phyloP scores from a whole-genome alignment of 1,284 basidiomycete species.

The Pascua sp. region DNA sequence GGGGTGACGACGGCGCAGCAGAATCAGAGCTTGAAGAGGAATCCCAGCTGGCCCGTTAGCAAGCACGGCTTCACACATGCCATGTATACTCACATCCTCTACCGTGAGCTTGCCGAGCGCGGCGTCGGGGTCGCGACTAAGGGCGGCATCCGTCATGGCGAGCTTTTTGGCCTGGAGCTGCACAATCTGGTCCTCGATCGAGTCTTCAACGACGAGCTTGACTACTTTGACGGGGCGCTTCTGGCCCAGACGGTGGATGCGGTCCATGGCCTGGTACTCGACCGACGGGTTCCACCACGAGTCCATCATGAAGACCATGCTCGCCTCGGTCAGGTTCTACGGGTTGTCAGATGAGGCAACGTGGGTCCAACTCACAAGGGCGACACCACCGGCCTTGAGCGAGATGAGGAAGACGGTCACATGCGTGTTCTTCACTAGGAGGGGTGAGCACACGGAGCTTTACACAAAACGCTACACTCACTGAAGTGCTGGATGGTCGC shows the following conservation, averaged over 20 bases:
- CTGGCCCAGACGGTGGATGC: slow-evolving; percentile 76
- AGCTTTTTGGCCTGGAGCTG: slow-evolving; percentile 72
- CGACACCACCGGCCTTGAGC: slow-evolving; percentile 94
- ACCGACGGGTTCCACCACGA: slow-evolving; percentile 67
- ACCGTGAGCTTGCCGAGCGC: slow-evolving; percentile 87
- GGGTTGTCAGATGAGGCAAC: slow-evolving; percentile 4
- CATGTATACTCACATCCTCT: slow-evolving; percentile 66
- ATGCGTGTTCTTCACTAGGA: slow-evolving; percentile 79
- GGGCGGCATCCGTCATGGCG: slow-evolving; percentile 45
- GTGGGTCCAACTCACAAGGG: slow-evolving; percentile 44
- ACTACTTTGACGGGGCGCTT: slow-evolving; percentile 88
- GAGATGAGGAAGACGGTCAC: slow-evolving; percentile 94
- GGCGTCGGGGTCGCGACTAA: slow-evolving; percentile 38
- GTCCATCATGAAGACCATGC: slow-evolving; percentile 70
- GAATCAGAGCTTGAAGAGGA: slow-evolving; percentile 65
- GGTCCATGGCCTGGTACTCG: slow-evolving; percentile 81
- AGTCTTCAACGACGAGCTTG: slow-evolving; percentile 92
- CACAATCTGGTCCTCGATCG: slow-evolving; percentile 76
- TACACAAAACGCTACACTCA: slow-evolving; percentile 47
- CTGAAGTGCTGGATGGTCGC: slow-evolving; percentile 93
- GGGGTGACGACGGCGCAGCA: neutral
- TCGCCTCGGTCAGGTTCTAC: slow-evolving; percentile 87
- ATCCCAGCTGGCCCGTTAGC: slow-evolving; percentile 52
- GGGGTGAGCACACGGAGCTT: slow-evolving; percentile 2
- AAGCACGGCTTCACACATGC: neutral